Evolutionary conservation across 2,329 filamentous ascomycete species (phyloP), one percentile per base, ranked within the genome.

Genomic region (Didymella sp.): DNA sequence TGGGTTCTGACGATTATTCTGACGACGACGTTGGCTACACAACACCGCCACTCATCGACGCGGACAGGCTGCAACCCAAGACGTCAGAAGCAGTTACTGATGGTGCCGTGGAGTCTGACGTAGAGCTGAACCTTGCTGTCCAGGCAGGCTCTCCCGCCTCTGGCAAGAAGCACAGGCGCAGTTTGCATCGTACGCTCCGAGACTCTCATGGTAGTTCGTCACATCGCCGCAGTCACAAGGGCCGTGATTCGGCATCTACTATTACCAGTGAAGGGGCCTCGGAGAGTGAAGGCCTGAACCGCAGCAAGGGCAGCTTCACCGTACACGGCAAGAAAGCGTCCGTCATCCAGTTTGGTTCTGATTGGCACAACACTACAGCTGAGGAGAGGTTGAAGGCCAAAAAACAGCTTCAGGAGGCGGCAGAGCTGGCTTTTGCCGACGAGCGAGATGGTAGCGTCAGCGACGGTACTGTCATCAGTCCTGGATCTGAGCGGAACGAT

Each of bases 291-390:
- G 87, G 89, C 11, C 82, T 99, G 12, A 82, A 89, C 6, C 87
- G 95, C 44, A 89, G 89, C 12, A 87, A 90, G 12, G 92, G 92
- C 5, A 96, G 91, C 68, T 99, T 99, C 75, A 96, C 95, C 4
- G 88, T 99, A 4, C 95, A 99, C 71, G 94, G 95, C 59, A 99
- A 98, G 80, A 98, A 99, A 77, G 95, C 95, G 2, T 96, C 92
- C 1, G 91, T 99, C 53, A 91, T 99, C 65, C 96, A 91, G n/a
- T 96, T 99, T 73, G 92, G 93, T 8, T 87, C 88, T n/a, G 94
- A 96, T 67, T 88, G 96, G 80, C 89, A 94, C 69, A 89, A 85
- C 49, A 72, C 71, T 15, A 68, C 75, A 9, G 73, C 75, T 21
- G 76, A 77, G 49, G 75, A 77, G 62, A 62, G 75, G 25, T 55